A percentile compares a stretch with the other conserved stretches of the same genome.
Evolutionary conservation across 768 basidiomycete species (phyloP).

Genomic region (Cystofilobasidium capitatum): DNA sequence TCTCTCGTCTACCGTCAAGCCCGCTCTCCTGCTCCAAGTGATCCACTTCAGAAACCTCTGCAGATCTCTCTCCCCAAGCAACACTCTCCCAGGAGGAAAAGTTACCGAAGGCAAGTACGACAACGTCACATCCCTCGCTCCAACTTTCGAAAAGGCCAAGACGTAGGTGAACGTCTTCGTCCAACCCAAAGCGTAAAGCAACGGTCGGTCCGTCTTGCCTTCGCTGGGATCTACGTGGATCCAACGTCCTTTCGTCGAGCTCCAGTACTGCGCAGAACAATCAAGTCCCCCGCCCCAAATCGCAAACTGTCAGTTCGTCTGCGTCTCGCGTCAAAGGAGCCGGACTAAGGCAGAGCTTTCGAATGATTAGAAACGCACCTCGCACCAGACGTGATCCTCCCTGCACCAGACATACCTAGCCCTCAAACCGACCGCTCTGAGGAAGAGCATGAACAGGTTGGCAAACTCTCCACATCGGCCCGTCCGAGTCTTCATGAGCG

Average conservation of each 20-base stretch:
- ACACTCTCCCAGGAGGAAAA: neutral
- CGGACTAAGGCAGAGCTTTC: too few species aligned
- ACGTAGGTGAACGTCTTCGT: conserved; percentile 42
- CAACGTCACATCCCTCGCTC: conserved; percentile 33
- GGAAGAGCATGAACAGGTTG: conserved; percentile 42
- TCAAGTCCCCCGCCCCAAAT: too few species aligned
- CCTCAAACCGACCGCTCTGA: conserved; percentile 38
- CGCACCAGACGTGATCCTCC: conserved; percentile 45
- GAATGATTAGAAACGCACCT: conserved; percentile 24
- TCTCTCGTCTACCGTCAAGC: neutral
- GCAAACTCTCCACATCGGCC: conserved; percentile 41
- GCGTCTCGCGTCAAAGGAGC: too few species aligned
- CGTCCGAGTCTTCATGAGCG: conserved; percentile 37
- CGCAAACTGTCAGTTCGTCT: too few species aligned
- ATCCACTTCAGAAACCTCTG: neutral
- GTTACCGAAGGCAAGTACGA: neutral
- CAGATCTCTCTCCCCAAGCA: conserved; percentile 11
- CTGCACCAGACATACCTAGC: conserved; percentile 33
- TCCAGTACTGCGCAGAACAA: neutral
- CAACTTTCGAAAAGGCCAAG: conserved; percentile 32
- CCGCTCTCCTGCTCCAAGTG: neutral
- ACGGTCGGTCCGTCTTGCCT: conserved; percentile 38
- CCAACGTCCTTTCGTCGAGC: conserved; percentile 33
- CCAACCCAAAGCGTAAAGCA: conserved; percentile 43
- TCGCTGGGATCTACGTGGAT: conserved; percentile 44